These are phyloP conservation scores for Whalleya microplaca DNA, from an alignment of 2,329 filamentous ascomycete genomes.

Conservation along the genomic window DNA sequence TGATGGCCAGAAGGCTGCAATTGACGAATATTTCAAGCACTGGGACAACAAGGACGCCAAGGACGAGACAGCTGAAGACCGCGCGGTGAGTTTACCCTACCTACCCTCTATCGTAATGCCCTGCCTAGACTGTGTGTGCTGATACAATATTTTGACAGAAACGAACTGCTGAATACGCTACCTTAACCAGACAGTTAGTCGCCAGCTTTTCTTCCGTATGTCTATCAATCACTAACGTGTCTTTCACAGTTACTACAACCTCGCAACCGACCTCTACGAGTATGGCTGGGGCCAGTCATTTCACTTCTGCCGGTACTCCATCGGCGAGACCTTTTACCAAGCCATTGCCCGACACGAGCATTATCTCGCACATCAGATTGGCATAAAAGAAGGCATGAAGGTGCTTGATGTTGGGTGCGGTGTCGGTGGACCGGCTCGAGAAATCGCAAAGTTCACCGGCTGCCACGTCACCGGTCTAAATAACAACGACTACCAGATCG, in stretches of 20 bases:
- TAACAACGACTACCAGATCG: constrained; percentile 99
- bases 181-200: constrained; percentile 85
- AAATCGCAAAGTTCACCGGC: constrained; percentile 95
- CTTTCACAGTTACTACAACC: constrained; percentile 82
- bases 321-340: constrained; percentile 84
- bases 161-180: constrained; percentile 86
- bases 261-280: constrained; percentile 95
- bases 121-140: constrained; percentile 5
- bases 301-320: constrained; percentile 94
- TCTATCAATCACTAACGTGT: not conserved
- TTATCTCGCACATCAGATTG: constrained; percentile 90
- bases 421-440: constrained; percentile 91
- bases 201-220: not conserved
- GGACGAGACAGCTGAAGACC: constrained; percentile 80
- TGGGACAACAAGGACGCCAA: constrained; percentile 84
- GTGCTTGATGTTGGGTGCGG: constrained; percentile 97
- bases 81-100: constrained; percentile 64
- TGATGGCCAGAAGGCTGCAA: constrained; percentile 75
- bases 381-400: constrained; percentile 82
- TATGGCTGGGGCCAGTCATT: constrained; percentile 96
- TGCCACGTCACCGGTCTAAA: constrained; percentile 90
- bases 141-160: constrained; percentile 54
- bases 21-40: constrained; percentile 95
- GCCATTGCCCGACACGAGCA: constrained; percentile 97
- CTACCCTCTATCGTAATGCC: too few species aligned